Conservation (phyloP, 1,284 basidiomycete genomes). For the Apiotrichum domesticum region DNA sequence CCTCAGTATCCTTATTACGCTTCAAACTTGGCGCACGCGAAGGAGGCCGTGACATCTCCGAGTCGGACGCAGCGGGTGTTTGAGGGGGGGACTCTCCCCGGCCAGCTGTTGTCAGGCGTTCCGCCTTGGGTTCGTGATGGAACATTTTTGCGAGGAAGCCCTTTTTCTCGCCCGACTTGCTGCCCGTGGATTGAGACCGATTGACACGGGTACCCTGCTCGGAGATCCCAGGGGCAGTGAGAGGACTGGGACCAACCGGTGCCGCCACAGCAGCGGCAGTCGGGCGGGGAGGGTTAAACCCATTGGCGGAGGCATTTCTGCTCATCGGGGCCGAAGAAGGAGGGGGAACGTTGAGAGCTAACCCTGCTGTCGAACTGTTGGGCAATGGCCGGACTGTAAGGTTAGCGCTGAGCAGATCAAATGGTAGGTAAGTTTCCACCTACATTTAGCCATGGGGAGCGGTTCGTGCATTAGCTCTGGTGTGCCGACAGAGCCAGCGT, state of each 20-base stretch:
- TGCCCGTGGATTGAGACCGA: constrained; percentile 18
- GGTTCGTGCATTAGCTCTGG: constrained; percentile 19
- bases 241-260: too few relatives aligned
- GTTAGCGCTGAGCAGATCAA: not conserved
- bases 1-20: constrained; percentile 17
- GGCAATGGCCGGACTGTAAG: constrained; percentile 38
- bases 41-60: constrained; percentile 32
- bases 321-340: constrained; percentile 36
- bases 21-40: constrained; percentile 32
- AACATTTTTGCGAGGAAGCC: constrained; percentile 47
- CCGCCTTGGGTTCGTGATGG: constrained; percentile 35
- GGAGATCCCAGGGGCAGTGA: not conserved
- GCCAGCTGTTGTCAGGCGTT: constrained; percentile 21
- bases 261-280: not conserved
- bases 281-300: not conserved
- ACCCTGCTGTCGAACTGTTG: constrained; percentile 11
- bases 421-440: constrained; percentile 1
- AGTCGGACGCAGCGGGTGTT: constrained; percentile 32
- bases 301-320: constrained; percentile 27
- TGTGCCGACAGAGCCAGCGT: constrained; percentile 6
- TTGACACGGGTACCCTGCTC: constrained; percentile 6
- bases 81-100: constrained; percentile 32
- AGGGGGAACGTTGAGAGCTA: constrained; percentile 25
- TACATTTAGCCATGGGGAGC: constrained; percentile 37
- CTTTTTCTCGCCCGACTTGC: constrained; percentile 40